Evolutionary conservation across 345 rosid species (phyloP), one percentile per base, ranked within the genome.

Genomic region (Citrus australasica): DNA sequence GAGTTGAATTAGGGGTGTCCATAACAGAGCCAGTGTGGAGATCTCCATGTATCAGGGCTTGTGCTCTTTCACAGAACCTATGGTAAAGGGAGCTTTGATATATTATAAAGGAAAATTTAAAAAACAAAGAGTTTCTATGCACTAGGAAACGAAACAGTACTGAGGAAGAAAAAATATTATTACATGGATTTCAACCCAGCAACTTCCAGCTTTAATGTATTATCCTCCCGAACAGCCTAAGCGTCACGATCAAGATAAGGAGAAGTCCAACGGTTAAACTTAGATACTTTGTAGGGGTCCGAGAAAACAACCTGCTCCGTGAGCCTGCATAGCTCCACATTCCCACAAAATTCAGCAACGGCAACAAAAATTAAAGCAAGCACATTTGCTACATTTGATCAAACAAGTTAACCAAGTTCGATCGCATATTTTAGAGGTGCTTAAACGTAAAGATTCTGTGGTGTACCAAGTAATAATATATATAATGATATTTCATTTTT

Each of bases 1-100:
- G 98, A 48, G 98, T 96, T 9, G 98, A 96, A 67, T 85, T 91
- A 40, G 28, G 80, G 22, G 98, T 94, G 76, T 90, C 99, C 99
- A 96, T 96, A 75, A 96, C 79, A 11, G 98, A 96, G 56, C 97
- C 85, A 28, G 99, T 96, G 81, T 94, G 99, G 67, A 96, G 98
- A 90, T 96, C 99, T 79, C 97, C 98, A 73, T 94, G 98, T 80
- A 96, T 72, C 62, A 96, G 79, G 48, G 99, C 97, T 84, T 94
- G 99, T 1, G 97, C 83, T 84, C 94, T 91, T 83, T 96, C 99
- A 83, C 98, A 92, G 87, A 92, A 95, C 94, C 99, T 95, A 77
- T 11, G 64, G 10, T 73, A 67, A 67, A 66, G 42, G 55, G 17
- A 79, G 56, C 4, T 60, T 79, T 13, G 9, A 62, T 67, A 58